These are phyloP conservation scores for Phytophthora aleatoria DNA, from an alignment of 352 stramenopile genomes.

Conservation along the genomic window DNA sequence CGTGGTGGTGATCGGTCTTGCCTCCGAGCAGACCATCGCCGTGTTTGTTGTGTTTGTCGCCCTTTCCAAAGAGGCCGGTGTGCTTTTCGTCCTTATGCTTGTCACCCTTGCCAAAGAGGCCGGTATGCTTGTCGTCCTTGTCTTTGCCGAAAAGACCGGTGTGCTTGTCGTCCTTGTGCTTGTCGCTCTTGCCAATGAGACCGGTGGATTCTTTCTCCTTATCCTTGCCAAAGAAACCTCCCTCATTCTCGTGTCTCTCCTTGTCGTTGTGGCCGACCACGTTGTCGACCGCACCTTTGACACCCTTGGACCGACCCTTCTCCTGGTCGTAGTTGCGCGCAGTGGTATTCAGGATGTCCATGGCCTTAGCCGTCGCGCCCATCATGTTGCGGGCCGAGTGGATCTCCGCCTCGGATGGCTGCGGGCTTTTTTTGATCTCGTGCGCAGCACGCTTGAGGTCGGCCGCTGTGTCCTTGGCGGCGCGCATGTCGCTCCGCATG, in stretches of 20 bases:
- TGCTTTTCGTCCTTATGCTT: constrained; percentile 15
- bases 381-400: constrained; percentile 17
- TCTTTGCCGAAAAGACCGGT: constrained; percentile 8
- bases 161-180: background rate
- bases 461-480: constrained; percentile 20
- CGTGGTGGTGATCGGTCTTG: background rate
- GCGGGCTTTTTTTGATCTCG: constrained; percentile 13
- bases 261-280: constrained; percentile 22
- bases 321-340: constrained; percentile 26
- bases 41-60: constrained; percentile 17
- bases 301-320: constrained; percentile 19
- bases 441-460: constrained; percentile 25
- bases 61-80: constrained; percentile 13
- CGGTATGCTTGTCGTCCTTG: constrained; percentile 8
- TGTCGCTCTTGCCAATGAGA: constrained; percentile 14
- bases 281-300: constrained; percentile 24
- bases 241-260: constrained; percentile 12
- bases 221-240: constrained; percentile 5
- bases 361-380: constrained; percentile 18
- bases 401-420: constrained; percentile 18
- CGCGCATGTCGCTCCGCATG: constrained; percentile 22
- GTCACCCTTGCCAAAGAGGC: constrained; percentile 7
- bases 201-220: constrained; percentile 13
- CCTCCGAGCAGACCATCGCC: constrained; percentile 11
- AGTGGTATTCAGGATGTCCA: constrained; percentile 23